A percentile compares a stretch with the other conserved stretches of the same genome.
phyloP scores from a whole-genome alignment of 2,329 filamentous ascomycete genomes.

The Emergomyces pasteurianus region DNA sequence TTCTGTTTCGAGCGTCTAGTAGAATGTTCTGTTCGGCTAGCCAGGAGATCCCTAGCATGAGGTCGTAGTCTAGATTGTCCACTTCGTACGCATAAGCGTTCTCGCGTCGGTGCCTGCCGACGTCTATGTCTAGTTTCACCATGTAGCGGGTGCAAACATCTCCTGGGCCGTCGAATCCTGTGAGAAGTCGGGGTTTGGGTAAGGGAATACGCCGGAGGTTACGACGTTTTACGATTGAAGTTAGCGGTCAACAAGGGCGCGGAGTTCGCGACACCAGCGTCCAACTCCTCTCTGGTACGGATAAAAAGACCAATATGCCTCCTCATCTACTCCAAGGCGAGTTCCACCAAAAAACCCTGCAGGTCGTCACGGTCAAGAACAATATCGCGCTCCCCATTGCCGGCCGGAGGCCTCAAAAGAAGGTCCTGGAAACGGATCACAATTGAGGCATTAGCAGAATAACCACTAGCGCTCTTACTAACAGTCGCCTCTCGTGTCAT shows the following conservation, averaged over 20 bases:
- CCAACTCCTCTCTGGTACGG: neutral
- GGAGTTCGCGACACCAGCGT: neutral
- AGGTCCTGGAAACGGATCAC: constrained; percentile 4
- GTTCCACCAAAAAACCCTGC: neutral
- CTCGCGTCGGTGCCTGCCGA: too few relatives aligned
- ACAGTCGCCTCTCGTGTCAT: neutral
- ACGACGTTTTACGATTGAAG: too few relatives aligned
- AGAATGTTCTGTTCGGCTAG: too few relatives aligned
- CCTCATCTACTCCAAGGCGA: neutral
- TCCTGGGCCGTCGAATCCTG: too few relatives aligned
- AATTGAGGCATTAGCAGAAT: neutral
- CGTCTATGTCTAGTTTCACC: too few relatives aligned
- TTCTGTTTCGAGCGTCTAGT: too few relatives aligned
- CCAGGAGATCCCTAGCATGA: too few relatives aligned
- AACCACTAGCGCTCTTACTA: neutral
- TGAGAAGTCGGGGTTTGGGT: too few relatives aligned
- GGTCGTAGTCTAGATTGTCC: too few relatives aligned
- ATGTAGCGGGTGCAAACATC: too few relatives aligned
- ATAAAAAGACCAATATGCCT: neutral
- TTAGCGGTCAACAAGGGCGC: neutral
- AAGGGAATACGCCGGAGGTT: too few relatives aligned
- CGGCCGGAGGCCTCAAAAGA: constrained; percentile 1
- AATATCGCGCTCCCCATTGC: constrained; percentile 2
- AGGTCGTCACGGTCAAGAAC: constrained; percentile 2
- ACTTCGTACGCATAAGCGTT: too few relatives aligned